These are phyloP conservation scores for Mortierella sp. DNA, from an alignment of 371 early-diverging fungal genomes.

Conservation along the genomic window DNA sequence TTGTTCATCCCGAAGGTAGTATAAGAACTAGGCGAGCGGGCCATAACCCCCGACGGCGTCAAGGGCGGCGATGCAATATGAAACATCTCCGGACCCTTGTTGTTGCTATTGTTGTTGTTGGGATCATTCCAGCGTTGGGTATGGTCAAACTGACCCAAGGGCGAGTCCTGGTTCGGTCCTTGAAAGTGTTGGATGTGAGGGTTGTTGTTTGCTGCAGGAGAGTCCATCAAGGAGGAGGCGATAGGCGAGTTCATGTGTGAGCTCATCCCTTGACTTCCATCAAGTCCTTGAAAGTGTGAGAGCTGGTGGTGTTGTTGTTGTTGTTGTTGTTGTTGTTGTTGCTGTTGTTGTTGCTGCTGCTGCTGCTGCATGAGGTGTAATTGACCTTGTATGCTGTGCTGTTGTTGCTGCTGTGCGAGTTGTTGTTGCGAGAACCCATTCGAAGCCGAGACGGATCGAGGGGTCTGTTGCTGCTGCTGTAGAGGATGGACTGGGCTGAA, in stretches of 20 bases:
- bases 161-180: slow-evolving; percentile 30
- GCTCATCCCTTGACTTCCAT: slow-evolving; percentile 32
- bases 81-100: slow-evolving; percentile 35
- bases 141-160: slow-evolving; percentile 26
- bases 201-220: slow-evolving; percentile 10
- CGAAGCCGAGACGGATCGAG: slow-evolving; percentile 23
- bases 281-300: slow-evolving; percentile 38
- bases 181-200: slow-evolving; percentile 24
- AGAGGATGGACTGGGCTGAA: slow-evolving; percentile 36
- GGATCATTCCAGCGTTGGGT: slow-evolving; percentile 37
- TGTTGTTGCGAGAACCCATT: slow-evolving; percentile 25
- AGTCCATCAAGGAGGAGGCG: slow-evolving; percentile 18
- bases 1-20: slow-evolving; percentile 30
- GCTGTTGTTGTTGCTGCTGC: slow-evolving; percentile 12
- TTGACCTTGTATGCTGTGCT: slow-evolving; percentile 15
- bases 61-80: slow-evolving; percentile 47
- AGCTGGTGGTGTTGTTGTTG: slow-evolving; percentile 24
- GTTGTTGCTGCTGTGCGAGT: slow-evolving; percentile 27
- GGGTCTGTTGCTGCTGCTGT: slow-evolving; percentile 36
- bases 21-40: slow-evolving; percentile 40
- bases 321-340: slow-evolving; percentile 43
- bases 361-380: slow-evolving; percentile 20
- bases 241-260: slow-evolving; percentile 33
- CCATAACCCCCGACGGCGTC: slow-evolving; percentile 51
- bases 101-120: slow-evolving; percentile 2